Conservation (phyloP, 257 asterid genomes). For the Henckelia pumila region DNA sequence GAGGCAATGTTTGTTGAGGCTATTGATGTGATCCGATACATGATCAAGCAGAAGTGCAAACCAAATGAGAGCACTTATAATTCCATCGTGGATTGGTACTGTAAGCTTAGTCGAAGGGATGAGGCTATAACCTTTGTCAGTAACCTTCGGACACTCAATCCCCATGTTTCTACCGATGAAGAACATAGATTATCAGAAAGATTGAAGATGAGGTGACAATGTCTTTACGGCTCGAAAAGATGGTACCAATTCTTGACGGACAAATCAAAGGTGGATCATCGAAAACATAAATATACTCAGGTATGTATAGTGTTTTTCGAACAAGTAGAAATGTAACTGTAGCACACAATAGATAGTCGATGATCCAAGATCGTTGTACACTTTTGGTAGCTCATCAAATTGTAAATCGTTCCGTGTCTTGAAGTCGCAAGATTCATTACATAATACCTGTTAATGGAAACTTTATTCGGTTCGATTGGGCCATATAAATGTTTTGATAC, state of each 20-base stretch:
- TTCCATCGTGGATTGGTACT: constrained; percentile 70
- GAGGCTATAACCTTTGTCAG: constrained; percentile 69
- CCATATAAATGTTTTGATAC: neutral
- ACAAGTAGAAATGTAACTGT: neutral
- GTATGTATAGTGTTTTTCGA: constrained; percentile 11
- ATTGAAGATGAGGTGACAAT: constrained; percentile 43
- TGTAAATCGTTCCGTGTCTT: neutral
- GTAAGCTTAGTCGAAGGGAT: constrained; percentile 61
- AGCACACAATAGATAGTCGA: neutral
- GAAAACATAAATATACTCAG: neutral
- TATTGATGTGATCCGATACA: constrained; percentile 65
- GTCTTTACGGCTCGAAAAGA: neutral
- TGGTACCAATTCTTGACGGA: neutral
- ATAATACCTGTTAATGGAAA: neutral
- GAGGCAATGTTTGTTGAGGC: constrained; percentile 84
- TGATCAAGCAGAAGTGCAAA: constrained; percentile 79
- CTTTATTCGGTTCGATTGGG: neutral
- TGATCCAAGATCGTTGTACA: neutral
- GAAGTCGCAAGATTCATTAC: neutral
- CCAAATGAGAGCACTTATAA: constrained; percentile 85
- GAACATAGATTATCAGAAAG: constrained; percentile 54
- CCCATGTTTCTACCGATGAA: constrained; percentile 67
- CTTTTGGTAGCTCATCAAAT: neutral
- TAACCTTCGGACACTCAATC: constrained; percentile 62
- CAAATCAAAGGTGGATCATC: neutral